Base-by-base conservation (phyloP, 164 flowering plant genomes). In the Vitis rotundifolia region DNA sequence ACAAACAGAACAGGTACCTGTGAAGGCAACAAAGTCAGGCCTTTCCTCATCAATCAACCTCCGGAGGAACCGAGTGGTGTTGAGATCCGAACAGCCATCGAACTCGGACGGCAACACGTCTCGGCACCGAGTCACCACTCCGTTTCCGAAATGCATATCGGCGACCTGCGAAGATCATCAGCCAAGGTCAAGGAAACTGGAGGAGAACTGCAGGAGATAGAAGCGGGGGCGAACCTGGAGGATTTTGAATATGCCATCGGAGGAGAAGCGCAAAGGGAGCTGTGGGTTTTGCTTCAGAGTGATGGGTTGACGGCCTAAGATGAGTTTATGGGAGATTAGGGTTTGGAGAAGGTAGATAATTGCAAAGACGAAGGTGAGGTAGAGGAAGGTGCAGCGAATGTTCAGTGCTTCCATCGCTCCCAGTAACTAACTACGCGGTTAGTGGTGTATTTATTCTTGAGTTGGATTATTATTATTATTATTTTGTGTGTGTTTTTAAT, bases 91-190 rank as follows among this genome's bases (percentile, higher is more conserved):
- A 68, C 97, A 94, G 71, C 63, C 68, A 28, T 62, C 52, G 60
- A 87, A 88, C 67, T 92, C 87, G 16, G 81, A 60, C 0, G 81
- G 68, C 76, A 82, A 62, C 50, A 92, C 94, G 29, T 93, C 97
- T 56, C 85, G 75, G 78, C 98, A 94, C 54, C 94, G 82, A 28
- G 88, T 90, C 71, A 77, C 14, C 28, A 64, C 19, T 50, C 98
- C 98, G 71, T 83, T 85, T n/a, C 83, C 98, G 61, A 68, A 92
- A 72, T 90, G 98, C 94, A 94, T 84, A 80, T 92, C 98, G 9
- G 97, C 97, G 49, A 90, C 90, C 92, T 92, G 26, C 13, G 4
- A 14, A 51, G 15, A 65, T 6, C 12, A 49, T 1, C 51, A 44
- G 9, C 5, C 52, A 47, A 59, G 9, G 11, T 26, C 31, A 15